Evolutionary conservation across 306 rosid genomes (phyloP), one percentile per base, ranked within the genome.

Genomic region (Quercus wislizeni): DNA sequence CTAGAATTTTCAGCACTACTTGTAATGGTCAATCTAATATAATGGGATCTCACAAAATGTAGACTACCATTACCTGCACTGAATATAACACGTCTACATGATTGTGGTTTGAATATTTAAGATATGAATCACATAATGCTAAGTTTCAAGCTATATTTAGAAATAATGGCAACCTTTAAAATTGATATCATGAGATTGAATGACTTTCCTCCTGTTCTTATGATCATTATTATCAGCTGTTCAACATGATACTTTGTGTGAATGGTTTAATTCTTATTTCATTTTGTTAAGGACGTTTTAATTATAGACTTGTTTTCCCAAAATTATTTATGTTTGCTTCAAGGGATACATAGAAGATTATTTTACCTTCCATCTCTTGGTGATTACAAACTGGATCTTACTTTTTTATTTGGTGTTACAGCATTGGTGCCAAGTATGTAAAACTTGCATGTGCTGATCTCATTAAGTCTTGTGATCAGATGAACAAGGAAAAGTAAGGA

Each of bases 341-440:
- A 19, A 2, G 61, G 14, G 9, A 70, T 52, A 75, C 71, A 28
- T 68, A 14, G 73, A 15, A 55, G 35, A 41, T 73, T 10, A 52
- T 69, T 62, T 54, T 74, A 67, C 58, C 41, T 52, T 46, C 23
- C 79, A 25, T 77, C 59, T 76, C 18, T 67, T 31, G 20, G 25
- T 52, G 57, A 67, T 75, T 64, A 38, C 63, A 71, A 74, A 71
- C 54, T 63, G 21, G 30, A 49, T 76, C 80, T 83, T 71, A 57
- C 62, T 70, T 72, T 35, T 65, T 43, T 73, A 20, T 59, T 69
- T 79, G 61, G 19, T 76, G 49, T 84, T 73, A 52, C 89, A 92
- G 97, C 67, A 81, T 92, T 57, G 93, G 97, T 64, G 91, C 89
- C 1, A 84, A 83, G 69, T 89, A 71, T 30, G 83, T 87, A 81